Evolutionary conservation across 257 asterid species (phyloP).

Genomic region (Osmanthus fragrans): DNA sequence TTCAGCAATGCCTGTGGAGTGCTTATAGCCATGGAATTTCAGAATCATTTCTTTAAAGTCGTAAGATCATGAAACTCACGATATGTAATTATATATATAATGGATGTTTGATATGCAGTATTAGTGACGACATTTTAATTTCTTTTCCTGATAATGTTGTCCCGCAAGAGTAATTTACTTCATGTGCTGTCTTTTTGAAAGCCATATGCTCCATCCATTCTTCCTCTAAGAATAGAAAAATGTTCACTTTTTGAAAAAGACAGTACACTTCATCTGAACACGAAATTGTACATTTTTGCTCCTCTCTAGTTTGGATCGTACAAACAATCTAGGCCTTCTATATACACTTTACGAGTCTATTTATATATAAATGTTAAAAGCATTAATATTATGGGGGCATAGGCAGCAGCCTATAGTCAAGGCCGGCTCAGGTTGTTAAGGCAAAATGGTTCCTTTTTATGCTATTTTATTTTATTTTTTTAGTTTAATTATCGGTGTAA

Average conservation of each 20-base stretch:
- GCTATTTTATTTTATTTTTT: neutral
- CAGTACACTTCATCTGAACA: too few relatives aligned
- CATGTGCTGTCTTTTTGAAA: too few relatives aligned
- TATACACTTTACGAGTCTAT: neutral
- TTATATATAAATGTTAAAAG: too few relatives aligned
- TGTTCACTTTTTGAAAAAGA: too few relatives aligned
- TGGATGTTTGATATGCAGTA: neutral
- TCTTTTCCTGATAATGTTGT: neutral
- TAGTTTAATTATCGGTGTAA: neutral
- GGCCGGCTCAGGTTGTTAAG: too few relatives aligned
- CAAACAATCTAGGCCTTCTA: neutral
- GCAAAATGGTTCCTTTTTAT: neutral
- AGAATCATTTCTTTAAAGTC: neutral
- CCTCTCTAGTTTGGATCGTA: neutral
- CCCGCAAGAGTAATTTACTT: neutral
- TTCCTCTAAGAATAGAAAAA: too few relatives aligned
- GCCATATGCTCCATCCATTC: neutral
- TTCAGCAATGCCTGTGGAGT: conserved; percentile 42
- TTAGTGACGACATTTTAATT: too few relatives aligned
- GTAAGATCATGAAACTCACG: neutral
- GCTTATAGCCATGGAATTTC: neutral
- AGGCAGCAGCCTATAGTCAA: too few relatives aligned
- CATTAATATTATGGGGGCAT: too few relatives aligned
- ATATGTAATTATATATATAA: neutral
- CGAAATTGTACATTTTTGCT: too few relatives aligned